These are phyloP conservation scores for Sporothrix brunneoviolacea DNA, from an alignment of 2,329 filamentous ascomycete species.

Conservation along the genomic window DNA sequence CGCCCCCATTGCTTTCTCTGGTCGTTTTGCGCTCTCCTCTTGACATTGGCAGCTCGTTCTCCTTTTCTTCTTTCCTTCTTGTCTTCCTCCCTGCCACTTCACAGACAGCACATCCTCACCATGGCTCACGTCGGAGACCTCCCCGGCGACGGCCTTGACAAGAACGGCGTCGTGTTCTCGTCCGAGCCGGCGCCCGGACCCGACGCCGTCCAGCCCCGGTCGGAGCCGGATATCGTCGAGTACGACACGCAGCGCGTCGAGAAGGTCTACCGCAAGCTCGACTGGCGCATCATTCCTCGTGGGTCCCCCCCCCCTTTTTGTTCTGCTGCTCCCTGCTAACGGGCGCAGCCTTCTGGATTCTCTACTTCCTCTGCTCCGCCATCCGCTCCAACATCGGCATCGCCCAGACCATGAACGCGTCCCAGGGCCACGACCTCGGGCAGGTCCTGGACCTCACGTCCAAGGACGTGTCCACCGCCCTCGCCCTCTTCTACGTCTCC, in stretches of 20 bases:
- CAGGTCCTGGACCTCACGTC: conserved; percentile 61
- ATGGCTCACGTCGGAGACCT: conserved; percentile 4
- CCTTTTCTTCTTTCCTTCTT: background rate
- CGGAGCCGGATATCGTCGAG: background rate
- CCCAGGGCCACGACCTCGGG: conserved; percentile 65
- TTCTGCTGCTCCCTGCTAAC: no score
- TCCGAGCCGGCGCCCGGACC: background rate
- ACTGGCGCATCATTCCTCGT: conserved; percentile 54
- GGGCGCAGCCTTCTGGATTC: conserved; percentile 82
- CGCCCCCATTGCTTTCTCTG: conserved; percentile 45
- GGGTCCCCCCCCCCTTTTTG: no score
- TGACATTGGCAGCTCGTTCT: no score
- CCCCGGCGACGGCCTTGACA: background rate
- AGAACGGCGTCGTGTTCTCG: background rate
- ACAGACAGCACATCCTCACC: conserved; percentile 6
- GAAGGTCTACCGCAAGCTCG: conserved; percentile 39
- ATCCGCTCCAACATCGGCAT: conserved; percentile 89
- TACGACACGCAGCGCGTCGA: conserved; percentile 12
- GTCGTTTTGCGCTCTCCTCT: conserved; percentile 22
- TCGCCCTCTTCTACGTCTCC: conserved; percentile 86
- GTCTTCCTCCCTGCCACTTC: conserved; percentile 2
- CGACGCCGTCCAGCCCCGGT: background rate
- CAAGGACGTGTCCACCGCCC: conserved; percentile 73
- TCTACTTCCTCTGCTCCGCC: conserved; percentile 89
- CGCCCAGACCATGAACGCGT: conserved; percentile 86